Conservation (phyloP, 2,329 filamentous ascomycete genomes). For the Botrytis byssoidea region DNA sequence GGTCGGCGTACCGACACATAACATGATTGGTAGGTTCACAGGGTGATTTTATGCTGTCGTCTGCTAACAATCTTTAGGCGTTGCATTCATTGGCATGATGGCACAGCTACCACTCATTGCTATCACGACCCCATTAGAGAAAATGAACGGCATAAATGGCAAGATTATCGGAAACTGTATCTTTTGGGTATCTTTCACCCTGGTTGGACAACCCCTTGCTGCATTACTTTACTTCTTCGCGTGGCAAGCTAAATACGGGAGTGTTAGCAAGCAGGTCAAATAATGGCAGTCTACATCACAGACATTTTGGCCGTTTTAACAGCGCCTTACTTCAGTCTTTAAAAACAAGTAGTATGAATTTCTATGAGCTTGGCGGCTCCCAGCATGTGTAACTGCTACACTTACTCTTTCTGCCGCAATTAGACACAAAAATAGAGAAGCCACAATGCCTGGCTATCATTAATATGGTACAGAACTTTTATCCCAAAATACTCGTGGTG, state of each 20-base stretch:
- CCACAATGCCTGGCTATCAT: background rate
- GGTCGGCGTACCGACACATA: constrained; percentile 92
- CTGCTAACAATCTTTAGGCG: constrained; percentile 52
- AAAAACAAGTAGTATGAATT: background rate
- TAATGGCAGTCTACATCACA: constrained; percentile 18
- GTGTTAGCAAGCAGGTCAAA: constrained; percentile 52
- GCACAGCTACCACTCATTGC: constrained; percentile 85
- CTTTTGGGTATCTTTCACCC: constrained; percentile 95
- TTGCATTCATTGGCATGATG: constrained; percentile 93
- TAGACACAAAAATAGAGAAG: background rate
- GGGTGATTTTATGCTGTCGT: background rate
- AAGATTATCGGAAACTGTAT: constrained; percentile 86
- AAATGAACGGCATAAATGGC: constrained; percentile 71
- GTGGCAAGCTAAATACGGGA: constrained; percentile 97
- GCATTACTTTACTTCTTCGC: constrained; percentile 95
- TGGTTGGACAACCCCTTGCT: constrained; percentile 91
- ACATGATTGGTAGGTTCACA: constrained; percentile 69
- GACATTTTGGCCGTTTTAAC: background rate
- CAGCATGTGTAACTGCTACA: background rate
- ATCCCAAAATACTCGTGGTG: background rate
- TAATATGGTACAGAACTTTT: background rate
- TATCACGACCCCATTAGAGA: constrained; percentile 75
- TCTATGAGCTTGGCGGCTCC: background rate
- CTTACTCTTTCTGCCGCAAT: too few relatives aligned
- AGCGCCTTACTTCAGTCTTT: background rate